Evolutionary conservation across 2,329 filamentous ascomycete genomes (phyloP), one percentile per base, ranked within the genome.

Genomic region (Aspergillus sp.): DNA sequence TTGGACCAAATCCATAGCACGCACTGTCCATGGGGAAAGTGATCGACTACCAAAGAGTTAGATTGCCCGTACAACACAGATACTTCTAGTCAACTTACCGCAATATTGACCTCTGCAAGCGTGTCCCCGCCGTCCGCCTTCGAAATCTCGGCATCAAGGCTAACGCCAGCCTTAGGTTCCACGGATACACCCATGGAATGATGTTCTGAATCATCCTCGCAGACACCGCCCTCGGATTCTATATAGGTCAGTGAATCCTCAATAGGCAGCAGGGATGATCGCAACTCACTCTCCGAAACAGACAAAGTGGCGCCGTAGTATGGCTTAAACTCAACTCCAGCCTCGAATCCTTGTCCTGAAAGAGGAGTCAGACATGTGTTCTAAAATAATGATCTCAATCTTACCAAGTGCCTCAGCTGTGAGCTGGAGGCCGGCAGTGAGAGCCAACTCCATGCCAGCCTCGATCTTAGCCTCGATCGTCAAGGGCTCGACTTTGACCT

Each of bases 291-390:
- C 36, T 49, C 53, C 41, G 59, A 54, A 4, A 52, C 44, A 23
- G 44, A 31, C 36, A 59, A 38, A 7, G 45, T 53, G 17, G 51
- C 58, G 16, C 49, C 53, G 1, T 58, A 20, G 34, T 50, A 56
- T 29, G 59, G 59, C 38, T 55, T 58, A 21, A 62, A 42, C 25
- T 62, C 53, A 20, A 62, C 19, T 9, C 59, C 59, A 2, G 54
- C 56, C 43, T 57, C 49, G 38, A 52, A 62, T n/a, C 59, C 59
- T 9, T 56, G 52, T 2, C 43, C 57, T 61, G 41, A 3, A 10
- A 29, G 11, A 19, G 10, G 45, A 34, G 45, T 57, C 25, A 58
- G 53, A 38, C 14, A 38, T 31, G 25, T 16, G 14, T 43, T 5
- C 34, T 19, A 49, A 9, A 16, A 19, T 7, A 14, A 2, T 17